A percentile compares a stretch with the other conserved stretches of the same genome.
These are phyloP conservation scores for Monosporascus sp. DNA, from an alignment of 2,329 filamentous ascomycete genomes.

Conservation along the genomic window DNA sequence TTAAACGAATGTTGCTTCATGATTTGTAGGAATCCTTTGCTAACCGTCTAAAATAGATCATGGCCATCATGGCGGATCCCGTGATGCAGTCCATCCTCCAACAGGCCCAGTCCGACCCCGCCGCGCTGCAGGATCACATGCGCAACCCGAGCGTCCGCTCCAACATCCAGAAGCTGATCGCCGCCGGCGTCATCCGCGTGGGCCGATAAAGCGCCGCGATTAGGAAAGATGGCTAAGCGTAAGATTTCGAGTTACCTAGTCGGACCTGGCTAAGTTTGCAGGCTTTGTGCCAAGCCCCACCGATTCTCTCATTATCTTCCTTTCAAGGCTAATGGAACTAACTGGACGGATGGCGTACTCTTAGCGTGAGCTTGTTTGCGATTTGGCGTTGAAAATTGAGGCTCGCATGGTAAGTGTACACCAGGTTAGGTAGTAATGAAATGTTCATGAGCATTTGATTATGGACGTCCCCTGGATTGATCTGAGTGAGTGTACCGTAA, in stretches of 20 bases:
- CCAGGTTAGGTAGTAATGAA: neutral
- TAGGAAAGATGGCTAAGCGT: neutral
- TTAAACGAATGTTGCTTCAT: neutral
- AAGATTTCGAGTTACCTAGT: no score
- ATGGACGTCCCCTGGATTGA: neutral
- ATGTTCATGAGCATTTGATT: neutral
- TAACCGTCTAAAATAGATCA: slow-evolving; percentile 52
- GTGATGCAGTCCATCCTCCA: slow-evolving; percentile 97
- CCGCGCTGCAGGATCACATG: slow-evolving; percentile 94
- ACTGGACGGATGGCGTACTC: neutral
- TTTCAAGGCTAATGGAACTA: neutral
- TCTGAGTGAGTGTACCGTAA: neutral
- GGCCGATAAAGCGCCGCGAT: slow-evolving; percentile 35
- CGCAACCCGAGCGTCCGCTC: slow-evolving; percentile 77
- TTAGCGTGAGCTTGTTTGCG: neutral
- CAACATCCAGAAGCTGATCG: slow-evolving; percentile 93
- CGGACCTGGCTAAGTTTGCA: no score
- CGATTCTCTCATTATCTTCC: neutral
- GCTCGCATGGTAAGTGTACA: neutral
- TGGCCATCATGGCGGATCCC: slow-evolving; percentile 86
- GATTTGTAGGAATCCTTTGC: slow-evolving; percentile 1
- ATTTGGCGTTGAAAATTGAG: neutral
- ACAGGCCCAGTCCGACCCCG: slow-evolving; percentile 90
- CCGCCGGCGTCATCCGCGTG: slow-evolving; percentile 84
- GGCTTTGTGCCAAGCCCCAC: no score